Evolutionary conservation across 768 basidiomycete genomes (phyloP), one percentile per base, ranked within the genome.

Genomic region (Boletus reticuloceps): DNA sequence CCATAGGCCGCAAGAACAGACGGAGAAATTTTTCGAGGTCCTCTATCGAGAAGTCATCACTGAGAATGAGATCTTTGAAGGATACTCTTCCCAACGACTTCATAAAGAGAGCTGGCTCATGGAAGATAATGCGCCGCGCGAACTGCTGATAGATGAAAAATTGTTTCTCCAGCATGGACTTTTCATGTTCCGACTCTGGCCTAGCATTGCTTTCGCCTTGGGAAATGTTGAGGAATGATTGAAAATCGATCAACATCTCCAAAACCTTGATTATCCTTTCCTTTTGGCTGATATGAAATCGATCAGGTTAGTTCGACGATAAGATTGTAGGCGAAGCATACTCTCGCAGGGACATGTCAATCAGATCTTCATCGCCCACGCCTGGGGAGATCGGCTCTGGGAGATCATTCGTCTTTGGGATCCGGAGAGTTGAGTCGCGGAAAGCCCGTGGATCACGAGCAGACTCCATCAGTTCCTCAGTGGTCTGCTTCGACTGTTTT

Each of bases 21-120:
- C 48, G 20, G 2, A 51, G 0, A 38, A 69, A 61, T 47, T 36
- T 55, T 27, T 20, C 4, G 9, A 58, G 12, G 41, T 73, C 70
- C 6, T 67, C 67, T 0, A 57, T 29, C 0, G 64, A 57, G 43
- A 74, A 71, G 31, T 71, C 65, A 4, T 74, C 64, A 29, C 66
- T 63, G 39, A 72, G 58, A 20, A 72, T 37, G n/a, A 74, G 48
- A 46, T 74, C 71, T 44, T 62, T 62, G 48, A 73, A 61, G 14
- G 71, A 74, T 3, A 69, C 72, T 38, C 61, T 72, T 14, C 63
- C 63, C 25, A 65, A n/a, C 5, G 70, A 54, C 44, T 67, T 69
- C 58, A 64, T 53, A 32, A 66, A 69, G 4, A 74, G 60, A 12
- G 36, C 53, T 1, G 64, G 66, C 12, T 74, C 53, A 20, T 74